Evolutionary conservation across 2,329 filamentous ascomycete genomes (phyloP).

Genomic region (Ophiobolus disseminans): DNA sequence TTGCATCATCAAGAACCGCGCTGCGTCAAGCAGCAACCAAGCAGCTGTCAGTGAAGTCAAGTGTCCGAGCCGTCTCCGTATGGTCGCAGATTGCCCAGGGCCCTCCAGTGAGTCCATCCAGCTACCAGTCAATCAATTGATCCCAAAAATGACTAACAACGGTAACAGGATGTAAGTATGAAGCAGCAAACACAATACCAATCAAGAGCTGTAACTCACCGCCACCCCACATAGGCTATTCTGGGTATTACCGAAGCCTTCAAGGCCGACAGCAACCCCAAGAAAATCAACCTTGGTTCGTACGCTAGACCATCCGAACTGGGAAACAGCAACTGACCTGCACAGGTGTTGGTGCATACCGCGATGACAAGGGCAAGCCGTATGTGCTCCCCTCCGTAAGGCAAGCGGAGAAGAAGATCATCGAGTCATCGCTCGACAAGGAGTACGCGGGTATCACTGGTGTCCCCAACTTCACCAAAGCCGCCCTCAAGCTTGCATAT

Average conservation of each 20-base stretch:
- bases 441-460: conserved; percentile 98
- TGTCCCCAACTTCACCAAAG: conserved; percentile 90
- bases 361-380: conserved; percentile 96
- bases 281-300: conserved; percentile 97
- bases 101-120: conserved; percentile 75
- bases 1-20: conserved; percentile 48
- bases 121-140: conserved; percentile 17
- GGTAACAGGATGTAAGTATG: conserved; percentile 46
- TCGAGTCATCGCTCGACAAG: conserved; percentile 83
- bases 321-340: conserved; percentile 25
- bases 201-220: conserved; percentile 30
- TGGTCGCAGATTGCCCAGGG: conserved; percentile 94
- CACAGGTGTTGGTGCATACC: conserved; percentile 94
- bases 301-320: neutral
- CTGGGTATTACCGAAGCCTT: conserved; percentile 96
- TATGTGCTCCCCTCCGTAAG: conserved; percentile 95
- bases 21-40: conserved; percentile 48
- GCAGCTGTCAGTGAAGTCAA: conserved; percentile 44
- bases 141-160: conserved; percentile 23
- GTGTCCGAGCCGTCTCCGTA: conserved; percentile 73
- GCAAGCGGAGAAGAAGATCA: conserved; percentile 84
- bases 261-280: conserved; percentile 90
- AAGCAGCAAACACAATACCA: neutral
- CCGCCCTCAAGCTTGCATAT: conserved; percentile 90
- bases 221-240: conserved; percentile 67